phyloP scores from a whole-genome alignment of 2,329 filamentous ascomycete genomes.

The Calonectria hongkongensis region DNA sequence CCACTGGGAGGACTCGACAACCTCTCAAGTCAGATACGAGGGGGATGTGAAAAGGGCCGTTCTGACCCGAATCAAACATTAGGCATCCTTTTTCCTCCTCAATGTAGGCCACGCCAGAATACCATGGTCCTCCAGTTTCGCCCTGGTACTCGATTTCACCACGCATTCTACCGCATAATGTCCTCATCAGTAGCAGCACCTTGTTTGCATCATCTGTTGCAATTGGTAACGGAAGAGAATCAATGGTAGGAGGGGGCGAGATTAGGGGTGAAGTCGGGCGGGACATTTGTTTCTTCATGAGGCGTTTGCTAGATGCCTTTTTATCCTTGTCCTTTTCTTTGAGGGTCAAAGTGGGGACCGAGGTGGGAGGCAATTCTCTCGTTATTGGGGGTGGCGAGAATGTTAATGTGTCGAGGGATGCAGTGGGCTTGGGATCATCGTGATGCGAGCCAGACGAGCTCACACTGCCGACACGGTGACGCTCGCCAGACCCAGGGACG shows the following conservation, averaged over 20 bases:
- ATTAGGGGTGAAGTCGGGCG: constrained; percentile 76
- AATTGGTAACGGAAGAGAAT: constrained; percentile 76
- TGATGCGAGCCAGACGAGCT: constrained; percentile 76
- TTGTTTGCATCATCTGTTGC: constrained; percentile 82
- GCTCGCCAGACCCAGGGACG: constrained; percentile 65
- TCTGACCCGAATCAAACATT: constrained; percentile 83
- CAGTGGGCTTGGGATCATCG: constrained; percentile 68
- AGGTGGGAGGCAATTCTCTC: constrained; percentile 59
- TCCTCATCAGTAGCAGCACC: constrained; percentile 85
- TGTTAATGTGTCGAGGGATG: constrained; percentile 63
- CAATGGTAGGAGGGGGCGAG: constrained; percentile 73
- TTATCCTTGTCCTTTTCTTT: constrained; percentile 58
- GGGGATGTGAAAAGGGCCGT: constrained; percentile 77
- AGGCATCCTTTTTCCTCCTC: constrained; percentile 84
- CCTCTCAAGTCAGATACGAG: constrained; percentile 85
- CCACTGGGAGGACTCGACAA: constrained; percentile 79
- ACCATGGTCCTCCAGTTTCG: constrained; percentile 78
- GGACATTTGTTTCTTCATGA: constrained; percentile 73
- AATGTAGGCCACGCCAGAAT: constrained; percentile 83
- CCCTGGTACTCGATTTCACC: constrained; percentile 84
- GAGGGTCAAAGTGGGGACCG: constrained; percentile 18
- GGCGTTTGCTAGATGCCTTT: constrained; percentile 69
- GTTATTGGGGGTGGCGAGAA: constrained; percentile 63
- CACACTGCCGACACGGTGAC: constrained; percentile 82
- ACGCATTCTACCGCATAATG: constrained; percentile 85